Conservation (phyloP, 805 yeast species). For the Hanseniaspora lindneri region DNA sequence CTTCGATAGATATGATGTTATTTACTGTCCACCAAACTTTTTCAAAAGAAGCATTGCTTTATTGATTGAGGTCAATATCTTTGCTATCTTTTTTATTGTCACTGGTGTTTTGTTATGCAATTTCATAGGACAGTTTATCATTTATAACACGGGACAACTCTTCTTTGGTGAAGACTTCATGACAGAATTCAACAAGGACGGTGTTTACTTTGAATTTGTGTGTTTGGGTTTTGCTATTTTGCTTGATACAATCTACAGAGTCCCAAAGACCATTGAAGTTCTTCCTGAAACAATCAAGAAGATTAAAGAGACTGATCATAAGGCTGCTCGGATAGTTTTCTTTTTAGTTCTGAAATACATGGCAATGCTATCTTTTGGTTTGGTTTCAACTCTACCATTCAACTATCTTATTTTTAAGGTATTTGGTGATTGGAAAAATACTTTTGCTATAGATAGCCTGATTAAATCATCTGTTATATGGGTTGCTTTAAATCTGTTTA, state of each 20-base stretch:
- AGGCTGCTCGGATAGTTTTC: background rate
- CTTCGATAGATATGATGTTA: conserved; percentile 49
- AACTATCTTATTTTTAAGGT: background rate
- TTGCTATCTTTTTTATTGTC: conserved; percentile 29
- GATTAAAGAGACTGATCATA: background rate
- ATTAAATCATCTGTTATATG: background rate
- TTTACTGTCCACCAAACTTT: conserved; percentile 78
- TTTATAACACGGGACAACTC: background rate
- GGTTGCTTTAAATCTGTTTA: background rate
- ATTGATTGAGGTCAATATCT: conserved; percentile 35
- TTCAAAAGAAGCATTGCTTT: conserved; percentile 40
- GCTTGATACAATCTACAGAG: background rate
- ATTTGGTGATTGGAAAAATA: conserved; percentile 1
- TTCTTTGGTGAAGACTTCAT: conserved; percentile 18
- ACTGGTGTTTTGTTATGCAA: background rate
- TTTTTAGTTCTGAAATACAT: background rate
- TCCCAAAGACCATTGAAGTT: background rate
- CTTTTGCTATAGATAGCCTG: background rate
- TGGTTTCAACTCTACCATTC: background rate
- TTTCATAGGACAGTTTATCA: background rate
- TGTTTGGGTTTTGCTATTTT: conserved; percentile 2
- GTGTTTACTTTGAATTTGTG: conserved; percentile 1
- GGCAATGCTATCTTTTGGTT: background rate
- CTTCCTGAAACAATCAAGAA: background rate
- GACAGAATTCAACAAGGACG: background rate